Evolutionary conservation across 371 early-diverging fungal species (phyloP), one percentile per base, ranked within the genome.

Genomic region (Mortierella sp.): DNA sequence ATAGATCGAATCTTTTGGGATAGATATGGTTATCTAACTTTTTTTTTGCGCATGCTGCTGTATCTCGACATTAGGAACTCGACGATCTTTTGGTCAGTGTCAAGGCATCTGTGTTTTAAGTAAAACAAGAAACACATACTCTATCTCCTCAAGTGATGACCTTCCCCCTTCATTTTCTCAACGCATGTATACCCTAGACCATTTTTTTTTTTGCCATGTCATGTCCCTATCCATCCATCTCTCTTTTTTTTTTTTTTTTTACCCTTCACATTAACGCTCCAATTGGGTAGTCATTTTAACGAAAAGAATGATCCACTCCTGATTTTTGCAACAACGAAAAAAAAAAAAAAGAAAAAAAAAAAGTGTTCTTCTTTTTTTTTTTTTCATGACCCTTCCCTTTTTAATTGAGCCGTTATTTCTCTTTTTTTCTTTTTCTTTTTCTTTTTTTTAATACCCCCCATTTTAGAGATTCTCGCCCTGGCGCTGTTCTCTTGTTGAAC

Each of bases 11-110:
- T 60, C 53, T 15, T 2, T 30, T 62, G 53, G 23, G 11, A 23
- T 21, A 19, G n/a, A 21, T 9, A 44, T 55, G 4, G 21, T 26
- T 51, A 19, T 59, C 56, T 47, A 43, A n/a, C 46, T 62, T 29
- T 1, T 28, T 21, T 23, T 47, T 2, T 25, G 21, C 5, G 21
- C 30, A 26, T 37, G 51, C 52, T 50, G 29, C 26, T 64, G 29
- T 53, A 7, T 43, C 37, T 25, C 28, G 9, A 29, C 30, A n/a
- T 2, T 69, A 79, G 80, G 80, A 79, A 60, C 80, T 79, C 51
- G 80, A 79, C 58, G 80, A 72, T 66, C 57, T 79, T 63, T 57
- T 79, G 74, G 70, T 73, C 57, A 73, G 70, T 23, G 74, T 79
- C 64, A 79, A 79, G 53, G 48, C 70, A 14, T 73, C 80, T 45